Evolutionary conservation across 1,284 basidiomycete species (phyloP).

Genomic region (Tylopilus sp.): DNA sequence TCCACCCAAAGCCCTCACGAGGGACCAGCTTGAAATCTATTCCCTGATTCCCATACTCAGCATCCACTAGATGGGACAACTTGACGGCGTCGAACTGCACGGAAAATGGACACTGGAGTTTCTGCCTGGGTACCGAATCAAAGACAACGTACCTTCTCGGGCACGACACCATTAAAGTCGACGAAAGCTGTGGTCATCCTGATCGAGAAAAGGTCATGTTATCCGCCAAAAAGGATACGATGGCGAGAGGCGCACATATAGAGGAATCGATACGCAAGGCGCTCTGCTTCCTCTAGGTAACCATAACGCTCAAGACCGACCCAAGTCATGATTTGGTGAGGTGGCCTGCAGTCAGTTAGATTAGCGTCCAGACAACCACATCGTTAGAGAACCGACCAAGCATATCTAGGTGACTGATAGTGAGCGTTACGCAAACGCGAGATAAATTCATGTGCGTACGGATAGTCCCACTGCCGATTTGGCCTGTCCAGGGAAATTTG

Average conservation of each 20-base stretch:
- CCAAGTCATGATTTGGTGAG: conserved; percentile 97
- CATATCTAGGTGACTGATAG: conserved; percentile 45
- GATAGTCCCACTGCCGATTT: conserved; percentile 98
- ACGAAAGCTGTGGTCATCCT: conserved; percentile 92
- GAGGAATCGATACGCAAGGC: conserved; percentile 92
- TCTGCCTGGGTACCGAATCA: background rate
- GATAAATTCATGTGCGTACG: conserved; percentile 46
- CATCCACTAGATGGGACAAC: conserved; percentile 92
- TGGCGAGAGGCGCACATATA: conserved; percentile 73
- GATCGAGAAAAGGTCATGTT: conserved; percentile 7
- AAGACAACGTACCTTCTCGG: conserved; percentile 68
- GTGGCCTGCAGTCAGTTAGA: conserved; percentile 61
- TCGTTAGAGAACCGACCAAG: conserved; percentile 43
- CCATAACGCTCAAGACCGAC: conserved; percentile 96
- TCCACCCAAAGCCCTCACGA: conserved; percentile 97
- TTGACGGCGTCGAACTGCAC: conserved; percentile 90
- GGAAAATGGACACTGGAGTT: conserved; percentile 7
- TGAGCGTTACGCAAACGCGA: conserved; percentile 15
- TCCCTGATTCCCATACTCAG: conserved; percentile 98
- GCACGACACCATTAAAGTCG: conserved; percentile 96
- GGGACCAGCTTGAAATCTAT: conserved; percentile 96
- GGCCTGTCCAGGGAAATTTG: conserved; percentile 93
- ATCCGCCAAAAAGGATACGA: background rate
- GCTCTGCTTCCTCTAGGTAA: conserved; percentile 89
- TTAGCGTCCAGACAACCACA: conserved; percentile 3